phyloP scores from a whole-genome alignment of 2,329 filamentous ascomycete species.

The Cladosporium sp. region DNA sequence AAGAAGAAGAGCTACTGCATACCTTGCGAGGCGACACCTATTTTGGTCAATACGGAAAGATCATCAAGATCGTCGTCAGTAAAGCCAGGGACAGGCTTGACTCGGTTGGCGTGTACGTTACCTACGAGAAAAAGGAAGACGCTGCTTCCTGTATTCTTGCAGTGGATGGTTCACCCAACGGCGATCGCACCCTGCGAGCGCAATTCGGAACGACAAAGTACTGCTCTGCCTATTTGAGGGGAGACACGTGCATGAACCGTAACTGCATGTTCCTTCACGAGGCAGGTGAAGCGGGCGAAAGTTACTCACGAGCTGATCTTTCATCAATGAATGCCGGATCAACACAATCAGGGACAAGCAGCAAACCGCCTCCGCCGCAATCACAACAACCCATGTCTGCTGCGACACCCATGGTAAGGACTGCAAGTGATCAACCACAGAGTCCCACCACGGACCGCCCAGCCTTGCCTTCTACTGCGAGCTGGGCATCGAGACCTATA shows the following conservation, averaged over 20 bases:
- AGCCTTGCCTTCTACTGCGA: constrained; percentile 89
- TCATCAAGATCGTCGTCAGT: constrained; percentile 98
- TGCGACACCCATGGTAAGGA: constrained; percentile 65
- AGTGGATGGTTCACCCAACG: constrained; percentile 90
- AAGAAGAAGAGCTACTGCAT: constrained; percentile 88
- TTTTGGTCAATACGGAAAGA: constrained; percentile 97
- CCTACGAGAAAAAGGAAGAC: constrained; percentile 88
- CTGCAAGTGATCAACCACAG: constrained; percentile 40
- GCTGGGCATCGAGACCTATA: constrained; percentile 77
- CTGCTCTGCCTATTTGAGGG: constrained; percentile 92
- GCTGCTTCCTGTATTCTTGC: constrained; percentile 86
- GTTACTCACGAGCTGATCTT: constrained; percentile 89
- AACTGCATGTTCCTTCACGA: constrained; percentile 99
- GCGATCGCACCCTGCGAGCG: constrained; percentile 75
- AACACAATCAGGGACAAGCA: constrained; percentile 68
- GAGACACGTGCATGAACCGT: constrained; percentile 90
- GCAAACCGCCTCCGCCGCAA: constrained; percentile 46
- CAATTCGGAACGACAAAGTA: constrained; percentile 95
- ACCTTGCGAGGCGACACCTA: constrained; percentile 89
- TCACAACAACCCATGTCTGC: constrained; percentile 53
- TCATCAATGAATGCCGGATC: constrained; percentile 92
- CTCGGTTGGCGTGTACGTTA: constrained; percentile 97
- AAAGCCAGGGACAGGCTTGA: constrained; percentile 85
- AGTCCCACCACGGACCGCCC: constrained; percentile 65
- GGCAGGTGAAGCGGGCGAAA: constrained; percentile 96